Evolutionary conservation across 768 basidiomycete genomes (phyloP).

Genomic region (Podaxis mareebaensis): DNA sequence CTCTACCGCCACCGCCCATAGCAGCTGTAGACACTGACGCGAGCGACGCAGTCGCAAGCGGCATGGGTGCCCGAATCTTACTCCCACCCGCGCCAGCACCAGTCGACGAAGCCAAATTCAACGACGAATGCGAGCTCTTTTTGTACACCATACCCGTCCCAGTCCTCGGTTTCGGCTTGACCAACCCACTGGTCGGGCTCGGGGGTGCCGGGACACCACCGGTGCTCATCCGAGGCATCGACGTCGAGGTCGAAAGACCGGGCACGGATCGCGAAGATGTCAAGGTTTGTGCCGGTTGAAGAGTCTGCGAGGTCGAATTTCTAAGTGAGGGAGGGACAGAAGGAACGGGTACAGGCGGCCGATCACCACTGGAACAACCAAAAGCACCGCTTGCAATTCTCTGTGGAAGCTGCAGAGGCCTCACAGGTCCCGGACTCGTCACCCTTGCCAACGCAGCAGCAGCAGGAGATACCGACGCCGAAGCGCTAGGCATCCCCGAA

Average conservation of each 20-base stretch:
- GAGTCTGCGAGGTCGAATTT: conserved; percentile 5
- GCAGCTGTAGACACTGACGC: background rate
- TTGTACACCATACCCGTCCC: conserved; percentile 74
- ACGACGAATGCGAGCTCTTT: conserved; percentile 30
- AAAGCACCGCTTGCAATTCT: conserved; percentile 11
- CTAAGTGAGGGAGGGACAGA: conserved; percentile 21
- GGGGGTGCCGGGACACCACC: background rate
- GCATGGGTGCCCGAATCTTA: conserved; percentile 24
- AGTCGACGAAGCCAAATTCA: background rate
- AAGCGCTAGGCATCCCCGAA: conserved; percentile 15
- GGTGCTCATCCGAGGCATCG: conserved; percentile 6
- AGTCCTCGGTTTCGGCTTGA: conserved; percentile 54
- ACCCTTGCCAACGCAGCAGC: conserved; percentile 14
- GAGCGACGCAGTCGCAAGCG: conserved; percentile 17
- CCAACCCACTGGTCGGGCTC: conserved; percentile 11
- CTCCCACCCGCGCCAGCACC: conserved; percentile 2
- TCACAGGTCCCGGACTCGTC: conserved; percentile 24
- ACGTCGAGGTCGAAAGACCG: conserved; percentile 5
- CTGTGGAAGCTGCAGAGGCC: conserved; percentile 34
- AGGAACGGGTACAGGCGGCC: conserved; percentile 37
- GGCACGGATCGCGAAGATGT: conserved; percentile 11
- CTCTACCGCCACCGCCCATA: background rate
- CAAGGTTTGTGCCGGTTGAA: background rate
- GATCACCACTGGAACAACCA: conserved; percentile 24
- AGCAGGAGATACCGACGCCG: conserved; percentile 19